Evolutionary conservation across 106 monocot species (phyloP), one percentile per base, ranked within the genome.

Genomic region (Amphibolis antarctica): DNA sequence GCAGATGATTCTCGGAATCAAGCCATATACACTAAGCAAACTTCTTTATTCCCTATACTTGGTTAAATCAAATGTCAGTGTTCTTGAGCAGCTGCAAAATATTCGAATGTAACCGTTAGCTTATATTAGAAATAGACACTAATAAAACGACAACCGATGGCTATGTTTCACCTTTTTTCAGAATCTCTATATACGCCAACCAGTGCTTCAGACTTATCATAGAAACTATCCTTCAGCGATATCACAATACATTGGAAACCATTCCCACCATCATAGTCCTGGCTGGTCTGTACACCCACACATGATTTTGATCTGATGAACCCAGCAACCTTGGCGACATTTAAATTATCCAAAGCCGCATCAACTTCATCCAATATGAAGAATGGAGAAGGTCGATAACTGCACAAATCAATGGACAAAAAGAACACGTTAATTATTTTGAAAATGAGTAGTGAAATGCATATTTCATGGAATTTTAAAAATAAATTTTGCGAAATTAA

Each of bases 281-380:
- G 82, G 11, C 67, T 72, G 28, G 44, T 52, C 62, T 68, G 65
- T 5, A 66, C 66, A 20, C 66, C 75, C 22, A 73, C 66, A 26
- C 91, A 91, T 52, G 98, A 98, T 72, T 91, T 98, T 23, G 82
- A 82, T 61, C 87, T 70, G 52, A 98, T 98, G 55, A 98, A 98
- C 10, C 75, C 75, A 46, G 98, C 90, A 71, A 98, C 86, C 75
- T 98, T 98, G 10, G 98, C 84, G 10, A 98, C 98, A 60, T 98
- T 91, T 68, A 98, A 62, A 70, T 98, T 98, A 72, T 98, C 98
- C 59, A 98, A 69, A 14, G 98, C 98, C 1, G 98, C 98, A 75
- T 98, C 98, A 27, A 98, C 98, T 72, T 98, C 98, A 59, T 98
- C 98, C 61, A 98, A 71, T 65, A 98, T 98, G 59, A 98, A 98